phyloP scores from a whole-genome alignment of 202 grass and related monocot species.

The Carex arenaria region DNA sequence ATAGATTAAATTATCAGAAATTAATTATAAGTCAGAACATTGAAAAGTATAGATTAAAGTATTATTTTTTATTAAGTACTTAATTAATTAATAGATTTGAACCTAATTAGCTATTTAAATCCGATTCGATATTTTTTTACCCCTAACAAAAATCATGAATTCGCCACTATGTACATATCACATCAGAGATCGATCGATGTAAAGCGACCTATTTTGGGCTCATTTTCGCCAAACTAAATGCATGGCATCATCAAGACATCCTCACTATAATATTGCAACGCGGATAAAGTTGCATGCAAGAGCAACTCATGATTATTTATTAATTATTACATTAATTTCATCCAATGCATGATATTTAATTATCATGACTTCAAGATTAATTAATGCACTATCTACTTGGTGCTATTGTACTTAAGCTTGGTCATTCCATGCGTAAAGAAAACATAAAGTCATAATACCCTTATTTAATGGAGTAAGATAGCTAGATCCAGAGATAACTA shows the following conservation, averaged over 20 bases:
- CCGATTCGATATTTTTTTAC: too few relatives aligned
- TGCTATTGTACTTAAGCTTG: neutral
- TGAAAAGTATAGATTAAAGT: too few relatives aligned
- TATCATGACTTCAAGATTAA: neutral
- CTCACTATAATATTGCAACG: neutral
- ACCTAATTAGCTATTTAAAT: too few relatives aligned
- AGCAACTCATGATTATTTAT: neutral
- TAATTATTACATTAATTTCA: too few relatives aligned
- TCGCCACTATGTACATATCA: too few relatives aligned
- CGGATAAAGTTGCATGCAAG: neutral
- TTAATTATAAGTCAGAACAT: too few relatives aligned
- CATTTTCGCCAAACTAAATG: neutral
- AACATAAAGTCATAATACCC: neutral
- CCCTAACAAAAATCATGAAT: too few relatives aligned
- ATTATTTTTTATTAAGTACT: too few relatives aligned
- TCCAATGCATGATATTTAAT: neutral
- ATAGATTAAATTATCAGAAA: too few relatives aligned
- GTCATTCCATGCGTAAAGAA: constrained; percentile 6
- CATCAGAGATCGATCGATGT: neutral
- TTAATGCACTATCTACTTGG: neutral
- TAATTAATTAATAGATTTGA: too few relatives aligned
- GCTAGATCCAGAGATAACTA: neutral
- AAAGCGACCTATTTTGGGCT: neutral
- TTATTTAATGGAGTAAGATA: neutral
- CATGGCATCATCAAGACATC: neutral